A percentile compares a stretch with the other conserved stretches of the same genome.
phyloP scores from a whole-genome alignment of 352 stramenopile genomes.

The Phytophthora pisi region DNA sequence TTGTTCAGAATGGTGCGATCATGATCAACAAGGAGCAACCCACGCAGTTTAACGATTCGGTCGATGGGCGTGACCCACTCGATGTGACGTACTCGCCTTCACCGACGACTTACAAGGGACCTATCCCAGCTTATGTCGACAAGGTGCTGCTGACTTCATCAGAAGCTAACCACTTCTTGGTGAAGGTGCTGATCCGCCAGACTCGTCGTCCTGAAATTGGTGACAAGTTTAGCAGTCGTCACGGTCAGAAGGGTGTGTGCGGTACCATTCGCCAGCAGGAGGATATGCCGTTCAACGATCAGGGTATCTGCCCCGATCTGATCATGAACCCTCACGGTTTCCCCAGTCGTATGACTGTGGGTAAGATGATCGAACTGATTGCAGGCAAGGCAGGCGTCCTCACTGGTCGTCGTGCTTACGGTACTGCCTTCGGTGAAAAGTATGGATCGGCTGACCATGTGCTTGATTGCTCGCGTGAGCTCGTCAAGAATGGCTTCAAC shows the following conservation, averaged over 20 bases:
- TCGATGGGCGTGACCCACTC: constrained; percentile 74
- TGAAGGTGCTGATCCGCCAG: constrained; percentile 98
- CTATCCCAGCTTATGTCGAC: constrained; percentile 97
- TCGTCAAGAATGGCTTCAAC: constrained; percentile 98
- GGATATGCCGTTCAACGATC: constrained; percentile 99
- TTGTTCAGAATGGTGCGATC: constrained; percentile 94
- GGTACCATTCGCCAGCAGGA: constrained; percentile 95
- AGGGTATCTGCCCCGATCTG: constrained; percentile 97
- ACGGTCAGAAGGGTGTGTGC: constrained; percentile 99
- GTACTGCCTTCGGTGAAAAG: constrained; percentile 98
- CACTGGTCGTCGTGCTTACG: constrained; percentile 96
- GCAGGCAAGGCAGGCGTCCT: constrained; percentile 98
- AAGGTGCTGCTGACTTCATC: constrained; percentile 99
- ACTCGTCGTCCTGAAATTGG: constrained; percentile 97
- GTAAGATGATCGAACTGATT: constrained; percentile 99
- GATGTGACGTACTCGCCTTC: constrained; percentile 85
- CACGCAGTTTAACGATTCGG: constrained; percentile 91
- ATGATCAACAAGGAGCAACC: constrained; percentile 99
- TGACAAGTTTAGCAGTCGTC: constrained; percentile 99
- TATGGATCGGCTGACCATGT: constrained; percentile 96
- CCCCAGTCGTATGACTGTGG: constrained; percentile 99
- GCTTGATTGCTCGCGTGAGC: constrained; percentile 90
- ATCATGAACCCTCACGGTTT: constrained; percentile 99
- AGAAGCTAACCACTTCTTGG: constrained; percentile 97
- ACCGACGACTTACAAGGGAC: constrained; percentile 95